These are phyloP conservation scores for Persicaria maculosa DNA, from an alignment of 148 eudicot species.

Conservation along the genomic window DNA sequence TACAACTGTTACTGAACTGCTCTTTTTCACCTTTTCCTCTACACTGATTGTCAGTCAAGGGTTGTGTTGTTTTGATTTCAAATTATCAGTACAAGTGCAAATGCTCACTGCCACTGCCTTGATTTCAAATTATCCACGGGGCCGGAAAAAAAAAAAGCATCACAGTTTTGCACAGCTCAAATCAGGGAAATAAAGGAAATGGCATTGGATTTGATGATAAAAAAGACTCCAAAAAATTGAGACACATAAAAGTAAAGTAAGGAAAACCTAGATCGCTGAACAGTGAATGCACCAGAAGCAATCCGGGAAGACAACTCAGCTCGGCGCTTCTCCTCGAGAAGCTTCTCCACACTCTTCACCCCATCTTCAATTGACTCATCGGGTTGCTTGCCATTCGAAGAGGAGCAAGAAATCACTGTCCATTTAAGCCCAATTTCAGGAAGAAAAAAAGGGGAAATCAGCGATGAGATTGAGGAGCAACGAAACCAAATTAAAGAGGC, in stretches of 20 bases:
- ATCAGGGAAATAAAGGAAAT: background rate
- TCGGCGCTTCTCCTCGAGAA: constrained; percentile 51
- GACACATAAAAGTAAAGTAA: background rate
- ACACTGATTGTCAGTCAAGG: no score
- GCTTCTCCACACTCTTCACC: constrained; percentile 38
- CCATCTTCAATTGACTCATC: constrained; percentile 32
- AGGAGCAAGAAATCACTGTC: constrained; percentile 39
- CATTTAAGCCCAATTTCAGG: constrained; percentile 19
- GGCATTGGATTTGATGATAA: background rate
- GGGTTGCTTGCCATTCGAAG: constrained; percentile 52
- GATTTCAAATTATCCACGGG: background rate
- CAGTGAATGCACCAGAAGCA: constrained; percentile 90
- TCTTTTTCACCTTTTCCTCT: no score
- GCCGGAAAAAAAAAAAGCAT: background rate
- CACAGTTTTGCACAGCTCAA: background rate
- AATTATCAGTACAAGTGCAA: background rate
- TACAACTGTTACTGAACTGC: no score
- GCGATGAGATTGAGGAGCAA: constrained; percentile 1
- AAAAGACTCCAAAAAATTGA: background rate
- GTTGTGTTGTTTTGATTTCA: no score
- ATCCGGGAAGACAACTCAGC: constrained; percentile 76
- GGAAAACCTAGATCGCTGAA: constrained; percentile 55
- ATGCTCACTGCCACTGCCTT: background rate
- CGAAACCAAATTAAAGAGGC: background rate
- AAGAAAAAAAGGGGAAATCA: constrained; percentile 15